Conservation (phyloP, 1,139 yeast genomes). For the Yamadazyma friedrichii region DNA sequence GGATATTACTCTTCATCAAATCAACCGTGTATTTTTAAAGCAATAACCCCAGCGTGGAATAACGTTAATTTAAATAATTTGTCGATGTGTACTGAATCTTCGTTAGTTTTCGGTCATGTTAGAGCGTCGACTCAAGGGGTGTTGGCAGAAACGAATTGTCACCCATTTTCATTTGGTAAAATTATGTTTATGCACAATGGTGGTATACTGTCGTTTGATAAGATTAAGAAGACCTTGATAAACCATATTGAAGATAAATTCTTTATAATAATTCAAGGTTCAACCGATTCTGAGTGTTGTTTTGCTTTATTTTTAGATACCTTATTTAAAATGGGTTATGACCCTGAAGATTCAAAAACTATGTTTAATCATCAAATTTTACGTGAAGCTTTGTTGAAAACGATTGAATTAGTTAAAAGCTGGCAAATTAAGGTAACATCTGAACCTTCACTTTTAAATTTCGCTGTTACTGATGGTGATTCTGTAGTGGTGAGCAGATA, state of each 20-base stretch:
- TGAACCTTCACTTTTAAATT: constrained; percentile 87
- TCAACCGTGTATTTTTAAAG: constrained; percentile 63
- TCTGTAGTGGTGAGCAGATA: constrained; percentile 88
- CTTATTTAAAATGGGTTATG: constrained; percentile 69
- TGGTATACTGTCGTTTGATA: constrained; percentile 70
- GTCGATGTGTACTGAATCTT: constrained; percentile 83
- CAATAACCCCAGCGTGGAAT: constrained; percentile 98
- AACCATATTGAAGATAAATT: constrained; percentile 76
- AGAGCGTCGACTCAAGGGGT: constrained; percentile 96
- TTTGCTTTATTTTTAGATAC: constrained; percentile 87
- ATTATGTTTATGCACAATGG: constrained; percentile 98
- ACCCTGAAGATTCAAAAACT: constrained; percentile 47
- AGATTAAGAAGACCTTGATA: constrained; percentile 71
- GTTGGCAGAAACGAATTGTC: constrained; percentile 91
- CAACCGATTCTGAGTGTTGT: constrained; percentile 94
- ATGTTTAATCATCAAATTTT: constrained; percentile 54
- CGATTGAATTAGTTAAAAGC: constrained; percentile 69
- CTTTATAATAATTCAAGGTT: constrained; percentile 80
- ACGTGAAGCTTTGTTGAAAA: constrained; percentile 66
- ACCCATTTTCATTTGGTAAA: constrained; percentile 84
- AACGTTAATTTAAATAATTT: constrained; percentile 83
- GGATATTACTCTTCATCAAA: constrained; percentile 78
- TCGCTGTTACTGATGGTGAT: constrained; percentile 93
- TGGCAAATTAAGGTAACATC: constrained; percentile 51
- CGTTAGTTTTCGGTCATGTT: constrained; percentile 89